Evolutionary conservation across 306 rosid genomes (phyloP).

Genomic region (Quercus variabilis): DNA sequence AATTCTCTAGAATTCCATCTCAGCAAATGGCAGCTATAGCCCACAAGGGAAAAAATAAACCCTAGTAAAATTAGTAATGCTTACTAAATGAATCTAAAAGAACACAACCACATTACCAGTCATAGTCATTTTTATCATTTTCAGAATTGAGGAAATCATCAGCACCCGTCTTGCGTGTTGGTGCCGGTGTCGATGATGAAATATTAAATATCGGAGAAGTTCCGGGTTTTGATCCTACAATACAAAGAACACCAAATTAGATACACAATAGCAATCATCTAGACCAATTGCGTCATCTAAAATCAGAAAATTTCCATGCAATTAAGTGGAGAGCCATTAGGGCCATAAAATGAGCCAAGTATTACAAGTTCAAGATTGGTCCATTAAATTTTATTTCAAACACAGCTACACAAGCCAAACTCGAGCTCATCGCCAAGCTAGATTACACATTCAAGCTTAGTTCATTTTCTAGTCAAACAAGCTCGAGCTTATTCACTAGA

Average conservation of each 20-base stretch:
- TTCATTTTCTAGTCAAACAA: too few relatives aligned
- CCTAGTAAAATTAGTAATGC: background rate
- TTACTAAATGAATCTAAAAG: background rate
- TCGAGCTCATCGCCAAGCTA: too few relatives aligned
- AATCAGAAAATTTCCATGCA: background rate
- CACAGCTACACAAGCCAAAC: too few relatives aligned
- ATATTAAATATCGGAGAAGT: constrained; percentile 59
- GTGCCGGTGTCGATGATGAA: constrained; percentile 55
- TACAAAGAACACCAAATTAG: constrained; percentile 12
- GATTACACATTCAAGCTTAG: too few relatives aligned
- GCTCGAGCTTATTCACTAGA: too few relatives aligned
- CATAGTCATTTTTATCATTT: constrained; percentile 81
- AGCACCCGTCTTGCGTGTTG: constrained; percentile 55
- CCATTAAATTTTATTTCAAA: too few relatives aligned
- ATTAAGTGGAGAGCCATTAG: background rate
- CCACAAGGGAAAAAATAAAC: background rate
- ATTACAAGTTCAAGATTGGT: too few relatives aligned
- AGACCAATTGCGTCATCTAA: background rate
- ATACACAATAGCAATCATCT: constrained; percentile 1
- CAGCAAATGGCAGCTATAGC: background rate
- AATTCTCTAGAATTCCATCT: background rate
- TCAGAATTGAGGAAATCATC: constrained; percentile 83
- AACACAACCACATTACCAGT: constrained; percentile 54
- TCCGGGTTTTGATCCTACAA: constrained; percentile 56
- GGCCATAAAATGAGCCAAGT: too few relatives aligned